Evolutionary conservation across 1,284 basidiomycete genomes (phyloP), one percentile per base, ranked within the genome.

Genomic region (Fistulinella cinereoalba): DNA sequence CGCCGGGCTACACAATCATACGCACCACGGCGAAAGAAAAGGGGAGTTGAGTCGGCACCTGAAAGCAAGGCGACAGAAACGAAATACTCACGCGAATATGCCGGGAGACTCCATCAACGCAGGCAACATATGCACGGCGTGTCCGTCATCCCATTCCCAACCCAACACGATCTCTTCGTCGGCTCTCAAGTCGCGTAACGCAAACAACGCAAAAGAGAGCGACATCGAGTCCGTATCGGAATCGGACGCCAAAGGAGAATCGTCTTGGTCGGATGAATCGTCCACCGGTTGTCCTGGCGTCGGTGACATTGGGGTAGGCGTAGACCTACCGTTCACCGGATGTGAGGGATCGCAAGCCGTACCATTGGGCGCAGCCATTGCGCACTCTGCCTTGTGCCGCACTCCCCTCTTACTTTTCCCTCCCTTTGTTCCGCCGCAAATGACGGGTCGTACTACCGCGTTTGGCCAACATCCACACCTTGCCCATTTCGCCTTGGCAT

Each of bases 121-220:
- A 4, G 88, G 88, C 0, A 97, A 71, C 41, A 80, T 73, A 66
- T 97, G 95, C 0, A 97, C 83, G 1, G 89, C 83, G 61, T 93
- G 90, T 6, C 83, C 82, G 58, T 97, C 94, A 56, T 97, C 94
- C 95, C 94, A 97, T 64, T 97, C 93, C 93, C 95, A 98, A 0
- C 88, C 90, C 0, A 97, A 68, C 0, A 95, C 83, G 32, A 98
- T 81, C 69, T 98, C 96, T 57, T 96, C 92, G 41, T 86, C 77
- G 29, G 81, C 80, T 49, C 79, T 79, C 50, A 97, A 76, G 55
- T 92, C 87, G 15, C 81, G 70, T 16, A 87, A 66, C 1, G 93
- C 91, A 56, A 96, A 97, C 2, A 97, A 70, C 0, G 85, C 94
- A 61, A 97, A 94, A 1, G 75, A 71, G 1, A 96, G 70, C 21